Conservation (phyloP, 345 rosid species). For the Noccaea caerulescens region DNA sequence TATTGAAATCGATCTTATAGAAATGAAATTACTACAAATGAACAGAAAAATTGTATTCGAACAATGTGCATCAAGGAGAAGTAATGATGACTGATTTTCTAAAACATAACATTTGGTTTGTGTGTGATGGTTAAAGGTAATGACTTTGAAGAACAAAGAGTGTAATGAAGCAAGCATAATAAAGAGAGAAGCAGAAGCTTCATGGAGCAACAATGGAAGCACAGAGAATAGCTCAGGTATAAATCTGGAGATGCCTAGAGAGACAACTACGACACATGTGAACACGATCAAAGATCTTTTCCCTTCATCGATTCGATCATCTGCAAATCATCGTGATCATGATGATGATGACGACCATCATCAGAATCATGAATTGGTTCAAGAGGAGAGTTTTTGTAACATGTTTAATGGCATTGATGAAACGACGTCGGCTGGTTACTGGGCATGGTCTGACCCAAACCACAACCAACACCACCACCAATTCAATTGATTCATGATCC, state of each 20-base stretch:
- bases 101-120: constrained; percentile 24
- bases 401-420: constrained; percentile 75
- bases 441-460: constrained; percentile 73
- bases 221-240: constrained; percentile 55
- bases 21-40: too few relatives aligned
- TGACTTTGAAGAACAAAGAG: constrained; percentile 57
- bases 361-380: constrained; percentile 54
- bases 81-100: not conserved
- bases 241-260: constrained; percentile 47
- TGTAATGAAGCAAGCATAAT: constrained; percentile 45
- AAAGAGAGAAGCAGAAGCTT: constrained; percentile 65
- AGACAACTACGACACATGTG: constrained; percentile 42
- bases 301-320: constrained; percentile 57
- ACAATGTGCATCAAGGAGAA: not conserved
- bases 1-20: too few relatives aligned
- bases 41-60: not conserved
- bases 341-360: constrained; percentile 50
- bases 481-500: constrained; percentile 32
- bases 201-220: constrained; percentile 84
- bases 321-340: constrained; percentile 43
- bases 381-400: constrained; percentile 64
- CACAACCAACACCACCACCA: constrained; percentile 46
- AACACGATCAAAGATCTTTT: constrained; percentile 52
- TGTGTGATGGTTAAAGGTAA: constrained; percentile 49
- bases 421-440: constrained; percentile 59